Base-by-base conservation (phyloP, 1,284 basidiomycete genomes). In the Tilletia walkeri region DNA sequence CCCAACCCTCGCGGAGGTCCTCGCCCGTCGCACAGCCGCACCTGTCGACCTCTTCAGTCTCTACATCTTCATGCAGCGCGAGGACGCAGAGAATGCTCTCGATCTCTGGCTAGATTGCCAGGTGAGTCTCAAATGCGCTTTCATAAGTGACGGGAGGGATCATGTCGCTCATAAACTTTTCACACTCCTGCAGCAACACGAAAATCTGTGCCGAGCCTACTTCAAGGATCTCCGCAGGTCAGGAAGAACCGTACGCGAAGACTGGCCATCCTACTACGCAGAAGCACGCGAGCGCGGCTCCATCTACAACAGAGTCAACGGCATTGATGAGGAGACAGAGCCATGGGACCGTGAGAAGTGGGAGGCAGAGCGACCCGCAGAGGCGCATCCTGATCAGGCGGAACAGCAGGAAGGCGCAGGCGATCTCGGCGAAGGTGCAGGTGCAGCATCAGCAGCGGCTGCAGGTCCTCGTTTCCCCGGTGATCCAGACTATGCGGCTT, bases 41-140 rank as follows among this genome's bases (percentile, higher is more conserved):
- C 95, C 95, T 10, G 93, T 98, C 54, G 95, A 99, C 86, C 87
- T 98, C 67, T 97, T 95, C 87, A 96, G 95, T 90, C 96, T 96
- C 87, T 98, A 98, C 74, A 71, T 77, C 38, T 82, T 76, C 72
- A 66, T 82, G 34, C 77, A 98, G 84, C 89, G 94, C 50, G 94
- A 97, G 85, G 91, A 92, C 45, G 90, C 93, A 69, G 95, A 97
- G 84, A 95, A 98, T 83, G 92, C 95, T 54, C 86, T 99, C 66
- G 95, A 98, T 85, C 99, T 99, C 80, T 99, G 95, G 95, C 89
- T 99, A 45, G 95, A 99, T 82, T 95, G 59, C 34, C 59, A 30
- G 24, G 24, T 30, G 24, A 30, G 24, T 12, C 12, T 10, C n/a
- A n/a, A 48, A n/a, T 48, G 2, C 47, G 12, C 12, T n/a, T 48